These are phyloP conservation scores for Fusarium sp. DNA, from an alignment of 2,329 filamentous ascomycete species.

Conservation along the genomic window DNA sequence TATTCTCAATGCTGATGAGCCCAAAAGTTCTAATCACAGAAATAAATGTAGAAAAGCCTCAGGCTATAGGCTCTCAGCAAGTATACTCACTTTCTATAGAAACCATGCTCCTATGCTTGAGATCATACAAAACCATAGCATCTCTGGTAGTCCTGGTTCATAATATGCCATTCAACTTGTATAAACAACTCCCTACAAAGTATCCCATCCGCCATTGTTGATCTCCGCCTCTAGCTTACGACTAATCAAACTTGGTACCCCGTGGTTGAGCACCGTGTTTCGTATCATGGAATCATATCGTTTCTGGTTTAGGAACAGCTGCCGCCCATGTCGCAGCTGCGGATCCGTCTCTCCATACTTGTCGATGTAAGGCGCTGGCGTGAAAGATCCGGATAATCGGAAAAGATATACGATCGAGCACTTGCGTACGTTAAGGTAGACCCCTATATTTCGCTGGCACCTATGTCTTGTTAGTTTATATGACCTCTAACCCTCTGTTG, in stretches of 20 bases:
- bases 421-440: constrained; percentile 97
- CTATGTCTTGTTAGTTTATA: constrained; percentile 56
- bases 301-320: constrained; percentile 92
- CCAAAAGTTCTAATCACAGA: background rate
- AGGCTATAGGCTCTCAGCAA: background rate
- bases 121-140: constrained; percentile 5
- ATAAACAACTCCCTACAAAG: constrained; percentile 47
- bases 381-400: constrained; percentile 81
- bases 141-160: constrained; percentile 1
- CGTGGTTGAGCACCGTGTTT: constrained; percentile 85
- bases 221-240: constrained; percentile 93
- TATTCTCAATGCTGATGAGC: no score
- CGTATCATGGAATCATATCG: constrained; percentile 89
- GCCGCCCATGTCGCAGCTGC: constrained; percentile 86
- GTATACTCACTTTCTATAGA: constrained; percentile 5
- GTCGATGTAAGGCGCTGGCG: constrained; percentile 91
- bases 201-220: constrained; percentile 98
- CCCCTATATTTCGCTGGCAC: constrained; percentile 88
- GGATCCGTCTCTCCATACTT: constrained; percentile 94
- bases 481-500: background rate
- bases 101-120: constrained; percentile 4
- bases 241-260: constrained; percentile 87
- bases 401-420: constrained; percentile 92
- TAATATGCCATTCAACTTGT: background rate
- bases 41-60: background rate